A percentile compares a stretch with the other conserved stretches of the same genome.
Evolutionary conservation across 108 stramenopile genomes (phyloP).

Genomic region (Skeletonema menzelii): DNA sequence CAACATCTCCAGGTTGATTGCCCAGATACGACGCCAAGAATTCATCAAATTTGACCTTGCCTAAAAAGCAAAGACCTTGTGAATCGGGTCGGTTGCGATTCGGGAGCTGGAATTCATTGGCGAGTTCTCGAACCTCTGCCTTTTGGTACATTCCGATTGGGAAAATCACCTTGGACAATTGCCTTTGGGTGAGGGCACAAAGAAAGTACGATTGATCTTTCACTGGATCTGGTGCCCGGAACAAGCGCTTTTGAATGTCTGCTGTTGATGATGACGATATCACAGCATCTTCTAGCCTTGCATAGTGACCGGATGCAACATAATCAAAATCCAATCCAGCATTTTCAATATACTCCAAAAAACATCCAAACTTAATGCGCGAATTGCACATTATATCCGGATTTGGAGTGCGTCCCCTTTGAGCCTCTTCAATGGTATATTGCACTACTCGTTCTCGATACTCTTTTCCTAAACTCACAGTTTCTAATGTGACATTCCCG

Average conservation of each 20-base stretch:
- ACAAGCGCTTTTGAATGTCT: constrained; percentile 48
- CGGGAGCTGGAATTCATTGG: constrained; percentile 87
- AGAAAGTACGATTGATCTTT: constrained; percentile 99
- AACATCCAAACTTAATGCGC: constrained; percentile 95
- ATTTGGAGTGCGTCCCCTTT: constrained; percentile 92
- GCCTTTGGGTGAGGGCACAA: constrained; percentile 86
- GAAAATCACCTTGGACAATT: constrained; percentile 83
- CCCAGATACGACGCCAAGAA: constrained; percentile 91
- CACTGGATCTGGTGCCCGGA: constrained; percentile 90
- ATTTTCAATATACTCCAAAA: constrained; percentile 74
- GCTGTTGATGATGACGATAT: not conserved
- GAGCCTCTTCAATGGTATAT: constrained; percentile 89
- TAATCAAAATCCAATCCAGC: constrained; percentile 63
- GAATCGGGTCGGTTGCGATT: constrained; percentile 90
- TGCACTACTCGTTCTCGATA: constrained; percentile 89
- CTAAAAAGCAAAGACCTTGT: constrained; percentile 94
- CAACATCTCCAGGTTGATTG: constrained; percentile 71
- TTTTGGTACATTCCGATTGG: constrained; percentile 93
- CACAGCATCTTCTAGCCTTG: constrained; percentile 55
- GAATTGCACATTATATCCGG: constrained; percentile 98
- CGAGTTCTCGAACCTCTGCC: constrained; percentile 86
- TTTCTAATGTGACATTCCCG: constrained; percentile 79
- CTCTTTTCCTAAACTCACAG: constrained; percentile 87
- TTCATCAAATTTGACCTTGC: constrained; percentile 94
- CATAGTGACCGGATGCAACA: constrained; percentile 93